Base-by-base conservation (phyloP, 805 yeast species). In the Metschnikowia aberdeeniae region DNA sequence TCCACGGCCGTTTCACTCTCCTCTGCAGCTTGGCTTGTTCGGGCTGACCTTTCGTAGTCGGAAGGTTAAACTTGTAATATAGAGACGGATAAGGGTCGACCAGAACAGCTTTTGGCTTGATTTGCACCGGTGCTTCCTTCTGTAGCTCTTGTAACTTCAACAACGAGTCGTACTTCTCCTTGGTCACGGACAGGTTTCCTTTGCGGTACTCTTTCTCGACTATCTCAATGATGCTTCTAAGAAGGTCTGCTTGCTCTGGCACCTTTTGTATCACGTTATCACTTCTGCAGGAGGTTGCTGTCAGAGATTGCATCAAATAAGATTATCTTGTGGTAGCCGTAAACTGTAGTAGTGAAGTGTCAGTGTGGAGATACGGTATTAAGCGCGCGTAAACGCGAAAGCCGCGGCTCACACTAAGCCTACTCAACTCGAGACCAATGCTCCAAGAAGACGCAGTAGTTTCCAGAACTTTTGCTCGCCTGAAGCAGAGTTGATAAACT, bases 151-250 rank as follows among this genome's bases (percentile, higher is more conserved):
- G 63, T 47, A 58, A 64, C 31, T 54, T 52, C 32, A 64, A 53
- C 33, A 70, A 52, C 17, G 64, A 61, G 43, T 60, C 52, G 44
- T 70, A 54, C 44, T 70, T 69, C 12, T 68, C 73, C 34, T 60
- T 54, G 5, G 74, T 67, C 9, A 70, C 61, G 13, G 72, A 57
- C 19, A 48, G 58, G 47, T 70, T 70, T 9, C 76, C 76, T 37
- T 51, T 61, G 40, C 57, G 53, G 43, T 67, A 68, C 52, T 70
- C 75, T 49, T 59, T 61, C 44, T 65, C 63, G 12, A 72, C 72
- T 39, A 70, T 45, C 42, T 52, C 53, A 14, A 47, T 34, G 27
- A 48, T 40, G 24, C 49, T 44, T 11, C 43, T 28, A 17, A 49
- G 42, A 22, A 49, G 44, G 14, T 22, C 44, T 9, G 37, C 36